Evolutionary conservation across 805 yeast genomes (phyloP), one percentile per base, ranked within the genome.

Genomic region (Candida arabinofermentans): DNA sequence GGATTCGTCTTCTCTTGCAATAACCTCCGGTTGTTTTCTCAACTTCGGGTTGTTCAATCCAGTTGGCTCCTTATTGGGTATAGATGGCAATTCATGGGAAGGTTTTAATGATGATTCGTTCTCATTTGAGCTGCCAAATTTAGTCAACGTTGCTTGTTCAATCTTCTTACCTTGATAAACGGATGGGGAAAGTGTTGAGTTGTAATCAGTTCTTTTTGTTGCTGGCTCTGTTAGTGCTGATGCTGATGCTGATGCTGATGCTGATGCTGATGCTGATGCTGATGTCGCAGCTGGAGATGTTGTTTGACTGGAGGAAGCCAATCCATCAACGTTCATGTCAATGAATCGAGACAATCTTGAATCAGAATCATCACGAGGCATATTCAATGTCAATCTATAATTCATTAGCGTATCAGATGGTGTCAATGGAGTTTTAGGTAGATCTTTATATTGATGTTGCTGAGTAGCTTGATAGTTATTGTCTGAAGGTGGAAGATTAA

Each of bases 381-480:
- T 24, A 29, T 48, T 44, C 34, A 57, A 27, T 2, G 61, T 53
- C 32, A 57, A 30, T 36, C 62, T 44, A 40, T 57, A 57, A 30
- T 57, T 57, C 52, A 51, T 45, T 32, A 57, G 37, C 22, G 55
- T 44, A 21, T 57, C 60, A 10, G 57, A 49, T n/a, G 54, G 53
- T 14, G 41, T 47, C 13, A 42, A 22, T 3, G 60, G 60, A 2
- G 60, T 54, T 18, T 44, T 43, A 13, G 57, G 57, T 8, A 52
- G 38, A 21, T 49, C 45, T 29, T 46, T 51, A 29, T 44, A 43
- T 30, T 19, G 42, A 21, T 29, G 17, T 14, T 16, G 17, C 18
- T 16, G 32, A 16, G n/a, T 29, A 10, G 19, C 19, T 41, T 7
- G 21, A 12, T 37, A 13, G 8, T 21, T 18, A 4, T 37, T 27